Evolutionary conservation across 192 early-diverging fungal genomes (phyloP).

Genomic region (Coemansia aciculifera): DNA sequence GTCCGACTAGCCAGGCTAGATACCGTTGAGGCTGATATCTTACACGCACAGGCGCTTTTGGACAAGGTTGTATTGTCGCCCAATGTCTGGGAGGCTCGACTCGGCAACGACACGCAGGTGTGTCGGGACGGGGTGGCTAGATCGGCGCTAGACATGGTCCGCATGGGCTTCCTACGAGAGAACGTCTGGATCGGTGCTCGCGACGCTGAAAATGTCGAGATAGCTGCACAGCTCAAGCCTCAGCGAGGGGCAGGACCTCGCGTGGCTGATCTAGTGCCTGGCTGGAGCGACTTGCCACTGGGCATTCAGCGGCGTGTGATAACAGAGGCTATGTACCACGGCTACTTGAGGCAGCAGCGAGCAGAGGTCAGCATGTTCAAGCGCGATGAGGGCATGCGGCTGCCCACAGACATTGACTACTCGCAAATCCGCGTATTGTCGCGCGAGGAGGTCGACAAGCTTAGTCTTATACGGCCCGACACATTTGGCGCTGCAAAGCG

Average conservation of each 20-base stretch:
- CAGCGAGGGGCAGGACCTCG: constrained; percentile 8
- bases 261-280: constrained; percentile 57
- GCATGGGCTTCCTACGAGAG: constrained; percentile 48
- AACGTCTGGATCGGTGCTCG: constrained; percentile 47
- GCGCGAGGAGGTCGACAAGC: constrained; percentile 53
- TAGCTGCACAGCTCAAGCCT: not conserved
- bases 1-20: constrained; percentile 40
- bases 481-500: constrained; percentile 69
- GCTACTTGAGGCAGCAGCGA: constrained; percentile 66
- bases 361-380: constrained; percentile 63
- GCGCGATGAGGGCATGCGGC: constrained; percentile 64
- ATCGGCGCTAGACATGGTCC: constrained; percentile 56
- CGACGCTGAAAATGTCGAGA: constrained; percentile 22
- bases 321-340: constrained; percentile 68
- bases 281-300: constrained; percentile 55
- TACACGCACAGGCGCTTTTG: constrained; percentile 54
- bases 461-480: constrained; percentile 41
- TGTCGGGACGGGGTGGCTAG: constrained; percentile 40
- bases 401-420: constrained; percentile 70
- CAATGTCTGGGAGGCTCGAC: constrained; percentile 56
- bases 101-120: constrained; percentile 31
- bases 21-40: constrained; percentile 52
- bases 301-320: constrained; percentile 58
- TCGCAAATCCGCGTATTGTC: constrained; percentile 39
- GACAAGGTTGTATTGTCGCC: constrained; percentile 54